A percentile compares a stretch with the other conserved stretches of the same genome.
phyloP scores from a whole-genome alignment of 441 rosid genomes.

The Gossypium gossypioides region DNA sequence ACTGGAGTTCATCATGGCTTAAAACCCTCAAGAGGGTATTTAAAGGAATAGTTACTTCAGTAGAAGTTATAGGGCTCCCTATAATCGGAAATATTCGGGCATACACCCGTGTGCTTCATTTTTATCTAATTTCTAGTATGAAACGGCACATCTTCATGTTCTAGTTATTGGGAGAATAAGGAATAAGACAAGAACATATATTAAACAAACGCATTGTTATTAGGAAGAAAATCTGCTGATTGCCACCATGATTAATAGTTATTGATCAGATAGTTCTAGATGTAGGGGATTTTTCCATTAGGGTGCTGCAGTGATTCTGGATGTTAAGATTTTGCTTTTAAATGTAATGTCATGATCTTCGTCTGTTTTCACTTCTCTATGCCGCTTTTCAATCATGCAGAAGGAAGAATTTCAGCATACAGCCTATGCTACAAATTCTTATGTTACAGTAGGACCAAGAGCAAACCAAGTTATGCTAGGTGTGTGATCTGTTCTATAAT shows the following conservation, averaged over 20 bases:
- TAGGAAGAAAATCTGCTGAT: neutral
- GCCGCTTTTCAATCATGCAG: constrained; percentile 25
- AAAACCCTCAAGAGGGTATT: neutral
- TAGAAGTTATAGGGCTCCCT: neutral
- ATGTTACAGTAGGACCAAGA: constrained; percentile 76
- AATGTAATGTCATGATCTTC: constrained; percentile 3
- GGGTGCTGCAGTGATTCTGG: constrained; percentile 3
- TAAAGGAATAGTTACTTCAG: neutral
- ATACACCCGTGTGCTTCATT: neutral
- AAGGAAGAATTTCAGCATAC: constrained; percentile 94
- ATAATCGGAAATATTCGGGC: neutral
- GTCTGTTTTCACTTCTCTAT: neutral
- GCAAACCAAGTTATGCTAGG: constrained; percentile 76
- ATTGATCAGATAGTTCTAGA: neutral
- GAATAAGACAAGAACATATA: neutral
- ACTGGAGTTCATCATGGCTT: neutral
- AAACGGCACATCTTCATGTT: neutral
- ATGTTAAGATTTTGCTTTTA: neutral
- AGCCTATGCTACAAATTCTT: constrained; percentile 86
- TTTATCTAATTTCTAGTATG: neutral
- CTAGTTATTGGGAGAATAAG: neutral
- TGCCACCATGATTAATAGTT: neutral
- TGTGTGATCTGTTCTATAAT: neutral
- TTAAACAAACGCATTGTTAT: neutral
- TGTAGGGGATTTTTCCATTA: neutral